Conservation (phyloP, 495 filamentous ascomycete species). For the Chaetomium fimeti region DNA sequence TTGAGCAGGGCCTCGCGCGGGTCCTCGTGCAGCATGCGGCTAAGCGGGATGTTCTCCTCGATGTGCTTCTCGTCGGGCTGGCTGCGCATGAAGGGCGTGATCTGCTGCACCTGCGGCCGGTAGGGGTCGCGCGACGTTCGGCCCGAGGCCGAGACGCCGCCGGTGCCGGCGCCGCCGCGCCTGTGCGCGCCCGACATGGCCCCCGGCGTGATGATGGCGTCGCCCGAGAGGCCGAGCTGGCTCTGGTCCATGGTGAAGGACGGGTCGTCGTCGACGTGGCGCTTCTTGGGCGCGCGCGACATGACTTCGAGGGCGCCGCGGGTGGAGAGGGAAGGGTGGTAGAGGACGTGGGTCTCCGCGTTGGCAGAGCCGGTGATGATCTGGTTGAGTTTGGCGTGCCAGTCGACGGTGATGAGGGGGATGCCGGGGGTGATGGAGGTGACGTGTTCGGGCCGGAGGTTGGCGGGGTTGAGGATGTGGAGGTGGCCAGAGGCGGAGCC, state of each 20-base stretch:
- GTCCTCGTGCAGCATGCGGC: conserved; percentile 95
- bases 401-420: conserved; percentile 77
- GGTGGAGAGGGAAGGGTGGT: conserved; percentile 76
- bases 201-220: conserved; percentile 70
- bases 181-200: conserved; percentile 39
- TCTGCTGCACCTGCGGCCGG: conserved; percentile 74
- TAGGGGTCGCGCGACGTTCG: conserved; percentile 70
- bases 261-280: conserved; percentile 91
- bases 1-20: conserved; percentile 90
- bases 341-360: conserved; percentile 83
- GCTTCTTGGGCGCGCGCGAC: conserved; percentile 88
- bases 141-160: conserved; percentile 78
- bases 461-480: conserved; percentile 90
- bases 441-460: conserved; percentile 75
- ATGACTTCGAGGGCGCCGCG: conserved; percentile 85
- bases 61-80: conserved; percentile 91
- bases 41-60: conserved; percentile 79
- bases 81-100: conserved; percentile 87
- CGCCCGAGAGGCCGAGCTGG: conserved; percentile 69
- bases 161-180: conserved; percentile 58
- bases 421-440: conserved; percentile 81
- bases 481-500: conserved; percentile 85
- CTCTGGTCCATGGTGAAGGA: conserved; percentile 78
- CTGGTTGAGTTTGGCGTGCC: conserved; percentile 94
- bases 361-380: conserved; percentile 92